Conservation (phyloP, 2,329 filamentous ascomycete species). For the Colletotrichum melonis region DNA sequence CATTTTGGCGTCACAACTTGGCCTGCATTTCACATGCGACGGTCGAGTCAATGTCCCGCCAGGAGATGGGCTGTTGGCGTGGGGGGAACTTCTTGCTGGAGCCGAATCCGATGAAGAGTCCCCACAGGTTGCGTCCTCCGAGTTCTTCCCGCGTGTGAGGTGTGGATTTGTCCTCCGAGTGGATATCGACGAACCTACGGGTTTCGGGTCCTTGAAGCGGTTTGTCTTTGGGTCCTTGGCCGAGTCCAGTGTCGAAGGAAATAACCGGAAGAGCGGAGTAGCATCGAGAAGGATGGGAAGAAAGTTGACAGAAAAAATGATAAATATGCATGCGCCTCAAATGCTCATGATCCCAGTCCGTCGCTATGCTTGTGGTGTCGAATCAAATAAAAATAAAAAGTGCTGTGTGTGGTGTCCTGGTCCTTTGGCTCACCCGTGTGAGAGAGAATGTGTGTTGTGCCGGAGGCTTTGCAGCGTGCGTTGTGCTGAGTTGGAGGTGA, state of each 20-base stretch:
- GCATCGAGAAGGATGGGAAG: neutral
- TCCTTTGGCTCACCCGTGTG: conserved; percentile 1
- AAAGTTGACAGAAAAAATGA: neutral
- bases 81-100: conserved; percentile 5
- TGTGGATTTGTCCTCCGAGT: conserved; percentile 1
- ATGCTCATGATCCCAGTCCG: conserved; percentile 25
- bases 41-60: conserved; percentile 20
- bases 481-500: conserved; percentile 16
- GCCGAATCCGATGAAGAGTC: conserved; percentile 3
- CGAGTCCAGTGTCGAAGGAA: neutral
- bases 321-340: conserved; percentile 24
- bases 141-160: conserved; percentile 8
- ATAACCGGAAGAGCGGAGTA: neutral
- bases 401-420: neutral
- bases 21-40: conserved; percentile 30
- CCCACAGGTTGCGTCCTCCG: conserved; percentile 8
- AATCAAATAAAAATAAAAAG: conserved; percentile 17
- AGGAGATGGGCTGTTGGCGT: conserved; percentile 21
- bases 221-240: neutral
- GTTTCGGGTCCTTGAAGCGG: neutral
- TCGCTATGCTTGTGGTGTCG: conserved; percentile 36
- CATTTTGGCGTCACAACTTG: conserved; percentile 28
- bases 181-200: neutral
- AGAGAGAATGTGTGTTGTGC: neutral
- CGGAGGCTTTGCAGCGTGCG: neutral